A percentile compares a stretch with the other conserved stretches of the same genome.
Evolutionary conservation across 1,284 basidiomycete species (phyloP).

Genomic region (Cryptococcus amylolentus): DNA sequence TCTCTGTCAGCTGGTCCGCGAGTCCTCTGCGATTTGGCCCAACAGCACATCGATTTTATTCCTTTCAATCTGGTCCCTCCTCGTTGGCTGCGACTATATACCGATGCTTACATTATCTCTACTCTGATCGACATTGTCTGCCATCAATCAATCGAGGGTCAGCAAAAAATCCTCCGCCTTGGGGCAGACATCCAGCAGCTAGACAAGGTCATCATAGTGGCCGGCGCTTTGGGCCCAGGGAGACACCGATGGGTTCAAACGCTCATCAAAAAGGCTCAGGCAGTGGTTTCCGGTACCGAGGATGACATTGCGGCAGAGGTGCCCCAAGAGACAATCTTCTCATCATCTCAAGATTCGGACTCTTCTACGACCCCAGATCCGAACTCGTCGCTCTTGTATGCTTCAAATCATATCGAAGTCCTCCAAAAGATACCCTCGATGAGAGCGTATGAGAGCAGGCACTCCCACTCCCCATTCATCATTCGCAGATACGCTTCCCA

Average conservation of each 20-base stretch:
- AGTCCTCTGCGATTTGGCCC: constrained; percentile 44
- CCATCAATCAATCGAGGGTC: background rate
- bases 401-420: constrained; percentile 43
- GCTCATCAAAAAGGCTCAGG: constrained; percentile 58
- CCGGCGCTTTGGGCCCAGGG: constrained; percentile 67
- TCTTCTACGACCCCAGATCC: background rate
- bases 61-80: constrained; percentile 48
- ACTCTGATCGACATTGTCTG: constrained; percentile 17
- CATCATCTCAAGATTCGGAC: background rate
- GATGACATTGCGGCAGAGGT: too few relatives aligned
- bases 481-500: constrained; percentile 58
- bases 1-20: background rate
- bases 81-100: constrained; percentile 51
- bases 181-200: constrained; percentile 55
- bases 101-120: constrained; percentile 47
- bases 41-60: constrained; percentile 49
- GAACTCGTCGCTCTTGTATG: constrained; percentile 7
- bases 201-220: constrained; percentile 77
- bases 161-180: constrained; percentile 12
- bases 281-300: too few relatives aligned
- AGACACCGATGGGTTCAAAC: constrained; percentile 61
- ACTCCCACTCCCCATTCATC: constrained; percentile 64
- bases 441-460: constrained; percentile 57
- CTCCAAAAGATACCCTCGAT: constrained; percentile 54
- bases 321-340: background rate